Conservation (phyloP, 345 rosid genomes). For the Pistacia atlantica region DNA sequence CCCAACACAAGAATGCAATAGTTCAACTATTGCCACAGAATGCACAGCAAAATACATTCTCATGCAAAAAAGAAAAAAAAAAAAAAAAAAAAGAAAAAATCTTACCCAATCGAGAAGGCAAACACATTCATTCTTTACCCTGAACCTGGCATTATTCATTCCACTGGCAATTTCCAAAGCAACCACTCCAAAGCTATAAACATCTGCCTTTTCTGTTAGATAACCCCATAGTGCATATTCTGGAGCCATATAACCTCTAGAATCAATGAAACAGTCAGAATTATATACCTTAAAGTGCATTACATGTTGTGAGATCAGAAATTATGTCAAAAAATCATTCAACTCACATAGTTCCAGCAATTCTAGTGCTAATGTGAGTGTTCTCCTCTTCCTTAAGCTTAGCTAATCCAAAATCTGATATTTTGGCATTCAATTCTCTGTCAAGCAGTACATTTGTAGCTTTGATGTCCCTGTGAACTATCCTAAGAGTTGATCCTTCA, state of each 20-base stretch:
- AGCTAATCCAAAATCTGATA: conserved; percentile 69
- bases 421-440: conserved; percentile 48
- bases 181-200: conserved; percentile 43
- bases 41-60: too few species aligned
- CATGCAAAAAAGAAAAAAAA: too few species aligned
- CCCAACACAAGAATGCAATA: neutral
- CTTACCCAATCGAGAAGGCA: conserved; percentile 43
- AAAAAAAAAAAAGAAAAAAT: neutral
- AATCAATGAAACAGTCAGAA: neutral
- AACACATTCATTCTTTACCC: conserved; percentile 11
- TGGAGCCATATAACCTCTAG: conserved; percentile 51
- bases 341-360: conserved; percentile 71
- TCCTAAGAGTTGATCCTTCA: conserved; percentile 51
- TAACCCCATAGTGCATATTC: conserved; percentile 47
- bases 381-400: conserved; percentile 48
- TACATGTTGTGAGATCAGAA: neutral
- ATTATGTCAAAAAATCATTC: neutral
- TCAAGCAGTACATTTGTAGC: conserved; percentile 60
- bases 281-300: neutral
- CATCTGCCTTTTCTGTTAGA: conserved; percentile 41
- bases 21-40: neutral
- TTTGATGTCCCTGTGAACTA: conserved; percentile 71
- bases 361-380: conserved; percentile 56
- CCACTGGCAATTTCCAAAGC: conserved; percentile 39
- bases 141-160: conserved; percentile 25